Conservation (phyloP, 129 eudicot genomes). For the Erigeron canadensis region DNA sequence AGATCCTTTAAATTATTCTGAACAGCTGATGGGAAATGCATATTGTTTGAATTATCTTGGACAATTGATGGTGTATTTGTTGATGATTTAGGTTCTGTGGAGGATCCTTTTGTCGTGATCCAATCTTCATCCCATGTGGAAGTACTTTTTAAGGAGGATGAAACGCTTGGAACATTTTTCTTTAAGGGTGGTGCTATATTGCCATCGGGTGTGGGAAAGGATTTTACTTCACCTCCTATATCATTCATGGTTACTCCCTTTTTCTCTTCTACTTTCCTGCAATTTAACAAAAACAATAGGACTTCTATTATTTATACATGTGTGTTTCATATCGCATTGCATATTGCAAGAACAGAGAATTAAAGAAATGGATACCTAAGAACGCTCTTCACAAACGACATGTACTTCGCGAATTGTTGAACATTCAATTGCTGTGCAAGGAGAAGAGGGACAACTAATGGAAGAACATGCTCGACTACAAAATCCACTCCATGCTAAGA, state of each 20-base stretch:
- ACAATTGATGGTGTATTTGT: conserved; percentile 32
- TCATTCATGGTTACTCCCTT: conserved; percentile 81
- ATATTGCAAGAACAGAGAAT: conserved; percentile 3
- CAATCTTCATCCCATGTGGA: conserved; percentile 96
- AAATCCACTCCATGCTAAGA: conserved; percentile 86
- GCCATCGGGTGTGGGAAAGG: conserved; percentile 41
- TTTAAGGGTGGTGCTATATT: conserved; percentile 30
- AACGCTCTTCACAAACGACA: conserved; percentile 79
- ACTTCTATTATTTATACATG: not conserved
- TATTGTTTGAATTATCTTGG: conserved; percentile 31
- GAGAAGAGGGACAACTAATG: conserved; percentile 77
- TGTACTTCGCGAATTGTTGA: conserved; percentile 96
- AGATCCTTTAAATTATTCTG: conserved; percentile 32
- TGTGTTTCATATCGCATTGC: not conserved
- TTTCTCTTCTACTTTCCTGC: conserved; percentile 91
- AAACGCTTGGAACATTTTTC: conserved; percentile 39
- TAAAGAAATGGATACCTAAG: conserved; percentile 54
- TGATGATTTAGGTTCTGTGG: conserved; percentile 37
- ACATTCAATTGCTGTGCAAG: conserved; percentile 87
- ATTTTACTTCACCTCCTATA: conserved; percentile 56
- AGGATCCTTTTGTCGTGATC: conserved; percentile 49
- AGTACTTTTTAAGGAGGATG: conserved; percentile 43
- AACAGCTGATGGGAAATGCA: conserved; percentile 38
- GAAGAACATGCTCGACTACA: conserved; percentile 86
- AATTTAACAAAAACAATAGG: conserved; percentile 1